Evolutionary conservation across 805 yeast species (phyloP), one percentile per base, ranked within the genome.

Genomic region (Pichia gijzeniarum): DNA sequence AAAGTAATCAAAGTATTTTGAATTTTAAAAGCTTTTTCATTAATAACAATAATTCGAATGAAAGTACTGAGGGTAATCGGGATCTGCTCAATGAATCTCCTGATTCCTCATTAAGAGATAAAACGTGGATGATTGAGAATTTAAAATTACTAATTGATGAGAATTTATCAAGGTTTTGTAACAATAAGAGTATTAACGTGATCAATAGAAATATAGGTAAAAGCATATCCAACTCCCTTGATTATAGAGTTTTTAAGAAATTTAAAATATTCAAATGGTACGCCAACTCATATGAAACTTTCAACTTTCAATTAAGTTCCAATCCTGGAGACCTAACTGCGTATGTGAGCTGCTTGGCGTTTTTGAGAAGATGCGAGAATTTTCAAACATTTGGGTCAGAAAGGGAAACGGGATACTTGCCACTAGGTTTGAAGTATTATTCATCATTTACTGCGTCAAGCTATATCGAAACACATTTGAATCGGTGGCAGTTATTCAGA

Each of bases 401-500:
- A 25, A 25, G 28, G 10, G 10, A 25, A 25, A 7, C 28, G 39
- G 35, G 28, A 49, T 16, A 67, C 61, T 42, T 52, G 49, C 16
- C 39, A 61, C 8, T 38, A 57, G 44, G 45, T 17, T 35, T 43
- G n/a, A 17, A 49, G 27, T 7, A 58, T 57, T 37, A 48, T 48
- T 18, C 62, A 60, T 14, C 51, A 58, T 61, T 67, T 40, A 57
- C 64, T 6, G 40, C 41, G 13, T 53, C 53, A 14, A 53, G 53
- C 7, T 56, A 50, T 43, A 43, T 59, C 14, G 65, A 62, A 40
- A 48, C 56, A 16, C 56, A 62, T 44, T 38, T 59, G 35, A 63
- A 62, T 45, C 60, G 56, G 44, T 55, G 56, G 51, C 63, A 63
- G 47, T 40, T 65, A n/a, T 59, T 51, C 65, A 59, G 48, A 53